Evolutionary conservation across 129 eudicot species (phyloP).

Genomic region (Artemisia tridentata): DNA sequence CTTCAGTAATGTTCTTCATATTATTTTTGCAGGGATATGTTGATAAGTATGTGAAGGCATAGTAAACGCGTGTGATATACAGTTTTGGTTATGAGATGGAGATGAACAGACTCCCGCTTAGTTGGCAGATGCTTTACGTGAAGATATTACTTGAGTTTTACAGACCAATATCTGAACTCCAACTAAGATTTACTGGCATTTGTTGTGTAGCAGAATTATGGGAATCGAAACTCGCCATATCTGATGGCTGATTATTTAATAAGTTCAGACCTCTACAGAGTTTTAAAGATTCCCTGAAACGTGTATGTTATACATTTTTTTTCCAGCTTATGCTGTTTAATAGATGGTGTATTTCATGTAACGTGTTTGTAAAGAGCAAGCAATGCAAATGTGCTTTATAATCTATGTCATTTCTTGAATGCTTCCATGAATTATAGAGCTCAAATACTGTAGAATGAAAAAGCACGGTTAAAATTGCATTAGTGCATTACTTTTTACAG

Average conservation of each 20-base stretch:
- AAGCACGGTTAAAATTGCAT: background rate
- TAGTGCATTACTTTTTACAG: background rate
- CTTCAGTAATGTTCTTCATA: background rate
- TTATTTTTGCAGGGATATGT: constrained; percentile 82
- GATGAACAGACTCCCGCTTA: constrained; percentile 22
- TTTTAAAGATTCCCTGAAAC: constrained; percentile 29
- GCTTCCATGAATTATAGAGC: background rate
- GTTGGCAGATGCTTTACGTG: constrained; percentile 9
- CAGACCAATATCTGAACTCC: background rate
- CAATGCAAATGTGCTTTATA: background rate
- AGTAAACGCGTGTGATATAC: constrained; percentile 24
- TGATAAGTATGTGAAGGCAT: constrained; percentile 79
- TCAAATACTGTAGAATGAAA: background rate
- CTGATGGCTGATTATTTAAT: constrained; percentile 22
- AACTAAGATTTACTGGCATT: constrained; percentile 15
- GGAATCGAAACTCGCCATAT: constrained; percentile 11
- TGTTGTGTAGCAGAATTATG: constrained; percentile 23
- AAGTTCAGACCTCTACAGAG: constrained; percentile 20
- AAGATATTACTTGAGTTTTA: constrained; percentile 2
- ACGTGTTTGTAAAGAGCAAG: constrained; percentile 24
- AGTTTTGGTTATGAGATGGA: background rate
- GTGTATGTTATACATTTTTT: constrained; percentile 30
- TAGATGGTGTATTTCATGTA: constrained; percentile 13
- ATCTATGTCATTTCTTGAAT: background rate
- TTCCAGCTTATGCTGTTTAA: constrained; percentile 18